Conservation (phyloP, 2,329 filamentous ascomycete species). For the Claviceps digitariae region DNA sequence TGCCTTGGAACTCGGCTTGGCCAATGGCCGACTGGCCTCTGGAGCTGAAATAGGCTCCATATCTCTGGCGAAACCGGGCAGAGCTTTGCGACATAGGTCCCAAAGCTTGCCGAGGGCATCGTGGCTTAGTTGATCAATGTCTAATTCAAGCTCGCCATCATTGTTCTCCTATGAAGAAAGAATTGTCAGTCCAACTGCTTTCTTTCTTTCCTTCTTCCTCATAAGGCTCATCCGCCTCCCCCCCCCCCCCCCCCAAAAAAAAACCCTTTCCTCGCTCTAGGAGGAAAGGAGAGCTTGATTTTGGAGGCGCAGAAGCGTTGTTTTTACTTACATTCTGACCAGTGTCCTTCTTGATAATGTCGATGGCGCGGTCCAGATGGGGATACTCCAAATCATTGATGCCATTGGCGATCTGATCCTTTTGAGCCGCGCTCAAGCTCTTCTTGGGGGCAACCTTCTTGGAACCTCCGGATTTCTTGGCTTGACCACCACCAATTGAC, state of each 20-base stretch:
- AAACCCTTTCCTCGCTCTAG: no score
- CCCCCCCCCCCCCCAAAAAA: no score
- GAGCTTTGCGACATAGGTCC: conserved; percentile 30
- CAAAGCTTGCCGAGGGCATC: conserved; percentile 41
- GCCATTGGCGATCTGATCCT: conserved; percentile 78
- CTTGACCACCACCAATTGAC: conserved; percentile 19
- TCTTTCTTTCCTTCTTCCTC: background rate
- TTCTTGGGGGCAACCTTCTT: conserved; percentile 33
- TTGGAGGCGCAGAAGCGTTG: background rate
- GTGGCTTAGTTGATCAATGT: conserved; percentile 42
- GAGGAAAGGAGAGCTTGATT: background rate
- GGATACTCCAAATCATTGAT: conserved; percentile 68
- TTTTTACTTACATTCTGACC: conserved; percentile 51
- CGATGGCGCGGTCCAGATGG: conserved; percentile 69
- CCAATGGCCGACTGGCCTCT: conserved; percentile 16
- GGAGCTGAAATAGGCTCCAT: conserved; percentile 15
- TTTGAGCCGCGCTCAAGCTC: conserved; percentile 63
- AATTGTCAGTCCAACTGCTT: background rate
- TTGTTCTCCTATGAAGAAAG: conserved; percentile 36
- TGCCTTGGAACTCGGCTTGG: conserved; percentile 14
- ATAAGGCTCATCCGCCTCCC: background rate
- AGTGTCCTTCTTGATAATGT: conserved; percentile 80
- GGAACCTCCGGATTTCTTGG: conserved; percentile 23
- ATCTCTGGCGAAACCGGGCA: conserved; percentile 27
- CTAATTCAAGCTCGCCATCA: conserved; percentile 44